Percentiles rank a stretch among this genome's conserved stretches.
Conservation (phyloP, 495 filamentous ascomycete genomes). For the Annulohypoxylon bovei region DNA sequence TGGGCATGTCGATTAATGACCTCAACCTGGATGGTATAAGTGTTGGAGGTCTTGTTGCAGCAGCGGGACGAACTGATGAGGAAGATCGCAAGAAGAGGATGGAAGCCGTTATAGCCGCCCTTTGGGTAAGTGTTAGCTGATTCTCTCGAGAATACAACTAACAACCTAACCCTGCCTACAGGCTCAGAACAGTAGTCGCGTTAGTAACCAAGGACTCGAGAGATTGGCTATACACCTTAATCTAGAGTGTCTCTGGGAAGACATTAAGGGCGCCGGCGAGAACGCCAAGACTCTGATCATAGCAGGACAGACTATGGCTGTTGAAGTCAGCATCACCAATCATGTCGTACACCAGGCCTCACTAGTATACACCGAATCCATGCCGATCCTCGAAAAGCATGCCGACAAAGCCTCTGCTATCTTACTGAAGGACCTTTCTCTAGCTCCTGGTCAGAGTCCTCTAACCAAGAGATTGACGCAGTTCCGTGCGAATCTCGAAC, state of each 20-base stretch:
- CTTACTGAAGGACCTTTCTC: constrained; percentile 62
- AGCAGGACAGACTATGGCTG: constrained; percentile 69
- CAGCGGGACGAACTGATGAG: constrained; percentile 58
- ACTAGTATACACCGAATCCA: constrained; percentile 57
- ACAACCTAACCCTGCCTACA: constrained; percentile 16
- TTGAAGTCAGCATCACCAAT: constrained; percentile 63
- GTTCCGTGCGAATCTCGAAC: constrained; percentile 84
- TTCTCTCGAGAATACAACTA: constrained; percentile 24
- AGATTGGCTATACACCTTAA: constrained; percentile 74
- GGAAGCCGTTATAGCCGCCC: constrained; percentile 61
- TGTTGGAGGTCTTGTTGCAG: constrained; percentile 45
- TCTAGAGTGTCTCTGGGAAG: constrained; percentile 78
- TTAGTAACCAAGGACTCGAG: constrained; percentile 85
- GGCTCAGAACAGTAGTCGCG: constrained; percentile 59
- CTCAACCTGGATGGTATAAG: constrained; percentile 53
- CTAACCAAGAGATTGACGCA: constrained; percentile 69
- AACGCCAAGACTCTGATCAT: constrained; percentile 70
- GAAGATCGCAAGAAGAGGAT: constrained; percentile 67
- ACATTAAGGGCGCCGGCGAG: constrained; percentile 53
- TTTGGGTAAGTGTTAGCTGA: constrained; percentile 49
- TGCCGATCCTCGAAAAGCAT: constrained; percentile 60
- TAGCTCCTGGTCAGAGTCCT: constrained; percentile 56
- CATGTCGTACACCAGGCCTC: constrained; percentile 61
- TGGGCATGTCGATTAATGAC: constrained; percentile 55
- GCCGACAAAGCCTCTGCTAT: constrained; percentile 62